Evolutionary conservation across 106 monocot genomes (phyloP), one percentile per base, ranked within the genome.

Genomic region (Dioscorea zingiberensis): DNA sequence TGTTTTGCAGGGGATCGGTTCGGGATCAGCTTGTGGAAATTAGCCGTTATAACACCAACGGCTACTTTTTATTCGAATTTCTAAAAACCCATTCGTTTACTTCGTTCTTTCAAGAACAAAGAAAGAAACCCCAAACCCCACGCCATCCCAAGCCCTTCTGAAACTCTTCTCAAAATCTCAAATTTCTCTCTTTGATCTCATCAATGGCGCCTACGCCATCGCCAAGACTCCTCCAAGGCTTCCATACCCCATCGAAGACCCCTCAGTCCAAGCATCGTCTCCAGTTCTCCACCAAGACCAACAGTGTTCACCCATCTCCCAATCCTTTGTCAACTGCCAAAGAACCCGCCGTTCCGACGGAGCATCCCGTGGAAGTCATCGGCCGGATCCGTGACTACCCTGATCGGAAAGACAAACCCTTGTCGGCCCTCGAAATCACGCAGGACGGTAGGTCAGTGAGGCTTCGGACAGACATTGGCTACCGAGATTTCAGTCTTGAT

Each of bases 351-450:
- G 62, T 68, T 44, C 85, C 88, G 19, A 89, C 92, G 14, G 97
- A 93, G 77, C 97, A 98, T 77, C 97, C 97, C 11, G 97, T 98
- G 11, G 97, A 98, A 62, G 92, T 98, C 63, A 82, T 98, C 71
- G 69, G 81, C 65, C 78, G 97, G 38, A 82, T 98, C 58, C 78
- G 97, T 10, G 79, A 89, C 71, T 59, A 68, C 67, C 80, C 93
- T 4, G 83, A 85, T 7, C 61, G 67, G 47, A 67, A 74, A 24
- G 73, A 80, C 14, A 70, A 38, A 22, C 65, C 71, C 25, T 53
- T 68, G 5, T 77, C 85, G 0, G 67, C 73, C 58, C 83, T 97
- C 8, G 88, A 88, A 59, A 65, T 89, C 70, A 53, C 84, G 4
- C 7, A 49, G 7, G 84, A 84, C 4, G 77, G 81, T 9, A 70